A percentile compares a stretch with the other conserved stretches of the same genome.
These are phyloP conservation scores for Pisolithus sp. DNA, from an alignment of 768 basidiomycete genomes.

Conservation along the genomic window DNA sequence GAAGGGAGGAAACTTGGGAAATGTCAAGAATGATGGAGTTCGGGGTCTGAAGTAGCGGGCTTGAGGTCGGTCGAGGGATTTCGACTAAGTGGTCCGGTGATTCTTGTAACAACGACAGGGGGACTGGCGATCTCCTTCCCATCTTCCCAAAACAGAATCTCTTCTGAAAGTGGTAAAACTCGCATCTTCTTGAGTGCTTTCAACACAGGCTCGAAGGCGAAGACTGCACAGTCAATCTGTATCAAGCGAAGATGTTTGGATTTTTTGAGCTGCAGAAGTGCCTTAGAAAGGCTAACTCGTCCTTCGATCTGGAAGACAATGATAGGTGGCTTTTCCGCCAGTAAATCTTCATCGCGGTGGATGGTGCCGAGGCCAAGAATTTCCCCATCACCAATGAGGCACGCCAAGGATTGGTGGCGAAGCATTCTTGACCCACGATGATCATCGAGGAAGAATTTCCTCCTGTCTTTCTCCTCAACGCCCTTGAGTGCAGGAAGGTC, in stretches of 20 bases:
- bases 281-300: slow-evolving; percentile 29
- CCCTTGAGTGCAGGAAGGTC: slow-evolving; percentile 35
- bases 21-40: slow-evolving; percentile 43
- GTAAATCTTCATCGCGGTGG: slow-evolving; percentile 45
- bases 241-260: slow-evolving; percentile 38
- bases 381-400: slow-evolving; percentile 42
- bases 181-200: slow-evolving; percentile 44
- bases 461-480: slow-evolving; percentile 30
- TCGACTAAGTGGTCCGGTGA: slow-evolving; percentile 24
- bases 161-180: slow-evolving; percentile 40
- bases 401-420: slow-evolving; percentile 48
- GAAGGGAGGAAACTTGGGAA: slow-evolving; percentile 40
- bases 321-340: slow-evolving; percentile 42
- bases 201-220: slow-evolving; percentile 60
- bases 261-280: slow-evolving; percentile 35
- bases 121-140: slow-evolving; percentile 14
- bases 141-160: slow-evolving; percentile 50
- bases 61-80: slow-evolving; percentile 38
- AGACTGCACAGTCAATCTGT: slow-evolving; percentile 56
- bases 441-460: slow-evolving; percentile 33
- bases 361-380: slow-evolving; percentile 49
- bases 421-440: slow-evolving; percentile 32
- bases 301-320: slow-evolving; percentile 51
- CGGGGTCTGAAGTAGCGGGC: slow-evolving; percentile 28
- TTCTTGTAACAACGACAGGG: background rate